Evolutionary conservation across 306 rosid genomes (phyloP).

Genomic region (Clitoria ternatea): DNA sequence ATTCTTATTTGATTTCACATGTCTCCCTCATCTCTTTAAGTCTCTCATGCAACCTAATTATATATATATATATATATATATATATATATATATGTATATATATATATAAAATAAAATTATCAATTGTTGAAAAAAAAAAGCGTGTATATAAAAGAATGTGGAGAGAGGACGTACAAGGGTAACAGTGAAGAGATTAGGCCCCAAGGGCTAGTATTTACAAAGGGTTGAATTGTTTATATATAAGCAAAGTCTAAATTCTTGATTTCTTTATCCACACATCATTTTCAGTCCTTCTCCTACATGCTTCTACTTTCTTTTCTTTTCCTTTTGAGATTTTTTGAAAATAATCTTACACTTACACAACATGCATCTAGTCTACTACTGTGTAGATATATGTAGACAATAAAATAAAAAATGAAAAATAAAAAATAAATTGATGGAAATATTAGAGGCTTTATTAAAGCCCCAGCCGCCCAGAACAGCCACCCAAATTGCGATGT

Average conservation of each 20-base stretch:
- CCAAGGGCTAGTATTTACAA: slow-evolving; percentile 1
- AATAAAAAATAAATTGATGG: neutral
- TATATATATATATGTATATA: too few species aligned
- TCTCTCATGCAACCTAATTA: too few species aligned
- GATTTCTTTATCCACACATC: neutral
- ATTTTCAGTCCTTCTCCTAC: slow-evolving; percentile 1
- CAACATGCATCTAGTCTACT: neutral
- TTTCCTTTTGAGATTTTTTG: too few species aligned
- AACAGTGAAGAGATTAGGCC: slow-evolving; percentile 7
- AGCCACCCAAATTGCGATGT: slow-evolving; percentile 75
- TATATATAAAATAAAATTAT: too few species aligned
- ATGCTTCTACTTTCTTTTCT: neutral
- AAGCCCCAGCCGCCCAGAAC: slow-evolving; percentile 81
- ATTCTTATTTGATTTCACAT: too few species aligned
- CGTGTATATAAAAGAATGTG: neutral
- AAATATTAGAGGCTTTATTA: too few species aligned
- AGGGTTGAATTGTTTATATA: neutral
- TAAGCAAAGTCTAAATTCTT: slow-evolving; percentile 6
- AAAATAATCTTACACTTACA: neutral
- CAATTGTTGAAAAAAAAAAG: too few species aligned
- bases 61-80: too few species aligned
- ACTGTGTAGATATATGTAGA: neutral
- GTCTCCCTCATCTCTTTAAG: too few species aligned
- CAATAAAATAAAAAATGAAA: neutral
- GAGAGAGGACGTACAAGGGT: neutral